A percentile compares a stretch with the other conserved stretches of the same genome.
phyloP scores from a whole-genome alignment of 2,329 filamentous ascomycete genomes.

The Penicillium sp. region DNA sequence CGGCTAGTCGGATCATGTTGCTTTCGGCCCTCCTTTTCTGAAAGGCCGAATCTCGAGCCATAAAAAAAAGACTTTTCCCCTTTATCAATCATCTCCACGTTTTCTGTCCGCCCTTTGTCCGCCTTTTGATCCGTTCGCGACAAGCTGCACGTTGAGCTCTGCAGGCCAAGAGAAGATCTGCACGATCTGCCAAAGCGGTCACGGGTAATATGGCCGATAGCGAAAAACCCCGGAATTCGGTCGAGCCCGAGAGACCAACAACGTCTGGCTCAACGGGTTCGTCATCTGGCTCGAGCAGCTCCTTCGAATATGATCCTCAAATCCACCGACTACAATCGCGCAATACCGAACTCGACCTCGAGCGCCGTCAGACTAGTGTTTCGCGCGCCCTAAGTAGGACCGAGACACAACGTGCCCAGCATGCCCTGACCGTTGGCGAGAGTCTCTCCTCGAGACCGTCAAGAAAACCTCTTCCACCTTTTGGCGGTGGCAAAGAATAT shows the following conservation, averaged over 20 bases:
- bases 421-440: slow-evolving; percentile 43
- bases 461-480: slow-evolving; percentile 25
- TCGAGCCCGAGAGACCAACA: slow-evolving; percentile 12
- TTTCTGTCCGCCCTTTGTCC: background rate
- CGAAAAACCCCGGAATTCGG: slow-evolving; percentile 9
- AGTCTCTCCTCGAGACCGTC: slow-evolving; percentile 29
- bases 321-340: slow-evolving; percentile 32
- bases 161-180: slow-evolving; percentile 6
- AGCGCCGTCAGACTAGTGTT: slow-evolving; percentile 26
- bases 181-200: slow-evolving; percentile 8
- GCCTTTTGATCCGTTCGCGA: background rate
- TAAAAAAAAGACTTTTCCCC: background rate
- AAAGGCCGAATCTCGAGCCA: background rate
- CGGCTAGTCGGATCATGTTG: slow-evolving; percentile 4
- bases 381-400: slow-evolving; percentile 33
- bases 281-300: slow-evolving; percentile 29
- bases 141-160: background rate
- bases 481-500: slow-evolving; percentile 50
- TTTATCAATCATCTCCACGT: background rate
- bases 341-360: slow-evolving; percentile 33
- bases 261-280: slow-evolving; percentile 16
- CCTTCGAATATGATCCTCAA: slow-evolving; percentile 28
- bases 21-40: slow-evolving; percentile 1
- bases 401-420: slow-evolving; percentile 34
- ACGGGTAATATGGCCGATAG: slow-evolving; percentile 6